Percentiles rank a stretch among this genome's conserved stretches.
Conservation (phyloP, 169 alveolate genomes). For the Eimeria falciformis region DNA sequence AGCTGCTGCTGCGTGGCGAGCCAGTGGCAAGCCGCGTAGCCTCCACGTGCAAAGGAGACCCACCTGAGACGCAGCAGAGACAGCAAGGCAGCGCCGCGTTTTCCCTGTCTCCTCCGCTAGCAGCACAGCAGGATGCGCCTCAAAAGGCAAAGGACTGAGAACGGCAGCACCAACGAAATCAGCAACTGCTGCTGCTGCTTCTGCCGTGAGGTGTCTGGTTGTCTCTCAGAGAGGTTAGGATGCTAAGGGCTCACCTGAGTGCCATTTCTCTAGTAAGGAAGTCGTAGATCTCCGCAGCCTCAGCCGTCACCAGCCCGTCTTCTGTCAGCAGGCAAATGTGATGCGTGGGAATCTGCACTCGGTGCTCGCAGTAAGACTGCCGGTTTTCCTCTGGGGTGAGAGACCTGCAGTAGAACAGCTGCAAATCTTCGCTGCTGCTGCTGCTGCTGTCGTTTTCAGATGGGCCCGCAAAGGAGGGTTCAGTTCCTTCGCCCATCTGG, state of each 20-base stretch:
- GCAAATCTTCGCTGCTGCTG: neutral
- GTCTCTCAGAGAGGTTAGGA: too few species aligned
- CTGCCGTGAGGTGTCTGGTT: neutral
- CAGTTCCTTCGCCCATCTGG: too few species aligned
- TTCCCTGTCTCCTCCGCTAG: too few species aligned
- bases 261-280: constrained; percentile 71
- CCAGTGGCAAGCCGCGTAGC: constrained; percentile 81
- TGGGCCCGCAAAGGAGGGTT: too few species aligned
- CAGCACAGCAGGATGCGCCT: too few species aligned
- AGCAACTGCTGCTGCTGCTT: neutral
- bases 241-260: constrained; percentile 20
- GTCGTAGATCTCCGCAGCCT: constrained; percentile 64
- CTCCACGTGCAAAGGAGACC: constrained; percentile 82
- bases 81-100: constrained; percentile 10
- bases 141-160: neutral
- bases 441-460: too few species aligned
- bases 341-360: constrained; percentile 66
- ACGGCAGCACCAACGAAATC: too few species aligned
- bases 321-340: constrained; percentile 71
- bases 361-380: constrained; percentile 27
- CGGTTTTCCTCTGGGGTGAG: constrained; percentile 55
- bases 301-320: constrained; percentile 14
- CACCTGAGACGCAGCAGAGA: constrained; percentile 75
- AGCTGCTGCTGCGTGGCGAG: constrained; percentile 75
- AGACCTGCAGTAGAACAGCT: constrained; percentile 31